phyloP scores from a whole-genome alignment of 1,139 yeast species.

The Sugiyamaella xylanicola region DNA sequence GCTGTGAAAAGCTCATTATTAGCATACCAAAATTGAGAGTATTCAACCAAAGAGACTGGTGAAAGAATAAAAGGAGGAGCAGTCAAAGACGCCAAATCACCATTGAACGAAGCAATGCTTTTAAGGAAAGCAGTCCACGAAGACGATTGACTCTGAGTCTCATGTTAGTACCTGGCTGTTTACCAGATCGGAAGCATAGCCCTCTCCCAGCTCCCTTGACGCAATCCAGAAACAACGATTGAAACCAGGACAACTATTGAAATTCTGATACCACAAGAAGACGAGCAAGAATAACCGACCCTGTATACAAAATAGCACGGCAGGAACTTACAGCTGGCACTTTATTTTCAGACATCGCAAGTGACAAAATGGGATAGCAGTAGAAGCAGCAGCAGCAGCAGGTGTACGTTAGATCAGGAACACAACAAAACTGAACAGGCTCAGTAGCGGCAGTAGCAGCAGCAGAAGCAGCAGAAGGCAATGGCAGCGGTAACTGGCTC shows the following conservation, averaged over 20 bases:
- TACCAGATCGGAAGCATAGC: no score
- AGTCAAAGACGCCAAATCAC: slow-evolving; percentile 88
- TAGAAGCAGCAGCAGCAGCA: background rate
- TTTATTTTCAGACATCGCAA: slow-evolving; percentile 24
- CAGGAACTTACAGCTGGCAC: slow-evolving; percentile 29
- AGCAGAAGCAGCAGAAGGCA: background rate
- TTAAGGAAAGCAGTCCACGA: slow-evolving; percentile 58
- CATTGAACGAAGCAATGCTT: slow-evolving; percentile 90
- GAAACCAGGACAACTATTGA: no score
- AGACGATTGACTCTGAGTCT: slow-evolving; percentile 26
- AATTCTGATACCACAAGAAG: no score
- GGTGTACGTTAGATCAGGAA: background rate
- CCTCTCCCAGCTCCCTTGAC: no score
- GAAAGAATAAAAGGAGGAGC: slow-evolving; percentile 98
- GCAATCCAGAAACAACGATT: no score
- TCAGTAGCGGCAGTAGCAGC: background rate
- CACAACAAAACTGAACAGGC: background rate
- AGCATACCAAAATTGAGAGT: slow-evolving; percentile 82
- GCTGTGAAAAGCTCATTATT: slow-evolving; percentile 81
- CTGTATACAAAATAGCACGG: background rate
- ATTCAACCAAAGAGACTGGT: slow-evolving; percentile 85
- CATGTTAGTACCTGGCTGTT: background rate
- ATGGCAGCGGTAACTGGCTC: no score
- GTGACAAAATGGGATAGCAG: no score
- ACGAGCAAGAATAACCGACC: no score